These are phyloP conservation scores for Fusarium mundagurra DNA, from an alignment of 2,329 filamentous ascomycete species.

Conservation along the genomic window DNA sequence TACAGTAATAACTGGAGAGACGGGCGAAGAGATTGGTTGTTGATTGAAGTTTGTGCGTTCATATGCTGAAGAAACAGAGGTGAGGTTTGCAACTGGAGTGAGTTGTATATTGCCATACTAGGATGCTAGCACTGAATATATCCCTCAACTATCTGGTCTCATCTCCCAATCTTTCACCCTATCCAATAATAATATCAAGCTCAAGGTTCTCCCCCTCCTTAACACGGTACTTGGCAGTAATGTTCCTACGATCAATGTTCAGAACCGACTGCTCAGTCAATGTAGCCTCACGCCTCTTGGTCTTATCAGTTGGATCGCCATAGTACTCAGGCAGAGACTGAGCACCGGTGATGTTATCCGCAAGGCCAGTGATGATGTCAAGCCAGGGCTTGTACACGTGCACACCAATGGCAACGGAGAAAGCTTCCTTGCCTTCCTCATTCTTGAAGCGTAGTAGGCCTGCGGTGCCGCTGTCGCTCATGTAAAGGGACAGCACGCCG, in stretches of 20 bases:
- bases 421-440: conserved; percentile 31
- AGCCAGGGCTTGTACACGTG: conserved; percentile 38
- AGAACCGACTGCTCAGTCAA: conserved; percentile 25
- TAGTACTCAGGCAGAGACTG: conserved; percentile 37
- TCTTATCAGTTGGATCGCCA: conserved; percentile 11
- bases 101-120: not conserved
- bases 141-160: accelerated
- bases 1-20: not conserved
- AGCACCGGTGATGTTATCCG: conserved; percentile 25
- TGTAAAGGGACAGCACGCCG: conserved; percentile 13
- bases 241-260: conserved; percentile 28
- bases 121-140: not conserved
- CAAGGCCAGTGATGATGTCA: conserved; percentile 28
- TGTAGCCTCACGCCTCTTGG: conserved; percentile 14
- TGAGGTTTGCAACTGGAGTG: too few species aligned
- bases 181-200: conserved; percentile 30
- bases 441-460: conserved; percentile 38
- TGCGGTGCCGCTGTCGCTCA: conserved; percentile 31
- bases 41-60: not conserved
- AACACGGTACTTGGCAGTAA: conserved; percentile 24
- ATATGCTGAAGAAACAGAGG: not conserved
- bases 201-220: conserved; percentile 30
- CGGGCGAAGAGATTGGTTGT: not conserved
- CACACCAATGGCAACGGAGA: conserved; percentile 30
- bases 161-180: not conserved